phyloP scores from a whole-genome alignment of 805 yeast species.

The Wilhelminamyces savonicus region DNA sequence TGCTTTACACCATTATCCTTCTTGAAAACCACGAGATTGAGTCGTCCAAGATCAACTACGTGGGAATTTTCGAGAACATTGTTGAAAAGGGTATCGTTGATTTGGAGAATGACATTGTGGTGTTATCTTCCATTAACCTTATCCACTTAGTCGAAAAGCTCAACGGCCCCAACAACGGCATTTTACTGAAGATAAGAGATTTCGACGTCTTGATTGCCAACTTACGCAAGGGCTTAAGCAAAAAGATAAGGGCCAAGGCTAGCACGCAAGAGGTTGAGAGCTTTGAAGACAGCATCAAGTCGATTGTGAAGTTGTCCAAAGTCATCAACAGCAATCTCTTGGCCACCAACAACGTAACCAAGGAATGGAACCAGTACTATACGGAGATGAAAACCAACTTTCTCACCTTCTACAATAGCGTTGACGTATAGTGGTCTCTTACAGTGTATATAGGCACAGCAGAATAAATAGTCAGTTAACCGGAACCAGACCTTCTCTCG shows the following conservation, averaged over 20 bases:
- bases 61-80: constrained; percentile 34
- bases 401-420: too few relatives aligned
- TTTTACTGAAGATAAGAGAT: constrained; percentile 6
- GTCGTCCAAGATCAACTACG: constrained; percentile 18
- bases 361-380: not conserved
- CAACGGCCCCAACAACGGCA: constrained; percentile 16
- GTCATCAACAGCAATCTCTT: constrained; percentile 6
- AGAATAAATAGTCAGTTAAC: too few relatives aligned
- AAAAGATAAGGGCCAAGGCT: constrained; percentile 52
- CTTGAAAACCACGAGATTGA: constrained; percentile 12
- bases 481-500: too few relatives aligned
- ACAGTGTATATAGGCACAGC: too few relatives aligned
- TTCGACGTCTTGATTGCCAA: constrained; percentile 31
- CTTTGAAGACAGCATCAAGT: constrained; percentile 39
- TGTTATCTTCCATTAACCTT: constrained; percentile 42
- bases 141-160: constrained; percentile 21
- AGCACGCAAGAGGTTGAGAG: constrained; percentile 64
- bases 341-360: not conserved
- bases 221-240: constrained; percentile 28
- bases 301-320: constrained; percentile 25
- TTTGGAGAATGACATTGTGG: constrained; percentile 52
- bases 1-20: constrained; percentile 48
- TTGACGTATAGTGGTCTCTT: too few relatives aligned
- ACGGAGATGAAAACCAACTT: not conserved
- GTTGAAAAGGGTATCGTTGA: constrained; percentile 50